Conservation (phyloP, 176 grass and related monocot genomes). For the Hordeum vulgare region MorexV3_pseudomolecules_assembly NC_058522.1:424212597-424213096, state of each 20-base stretch:
- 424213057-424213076: constrained; percentile 67
- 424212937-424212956: not conserved
- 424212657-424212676: not conserved
- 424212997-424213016: constrained; percentile 63
- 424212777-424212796: not conserved
- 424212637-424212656: not conserved
- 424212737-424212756: not conserved
- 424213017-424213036: constrained; percentile 65
- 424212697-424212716: not conserved
- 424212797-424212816: not conserved
- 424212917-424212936: not conserved
- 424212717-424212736: not conserved
- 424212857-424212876: not conserved
- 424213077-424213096: constrained; percentile 61
- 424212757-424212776: not conserved
- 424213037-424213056: constrained; percentile 48
- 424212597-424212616: not conserved
- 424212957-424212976: not conserved
- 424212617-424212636: not conserved
- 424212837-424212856: not conserved
- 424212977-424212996: not conserved
- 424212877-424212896: not conserved
- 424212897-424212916: not conserved
- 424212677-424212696: not conserved
- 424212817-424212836: not conserved